These are phyloP conservation scores for Coniferiporia sulphurascens DNA, from an alignment of 1,284 basidiomycete species.

Conservation along the genomic window DNA sequence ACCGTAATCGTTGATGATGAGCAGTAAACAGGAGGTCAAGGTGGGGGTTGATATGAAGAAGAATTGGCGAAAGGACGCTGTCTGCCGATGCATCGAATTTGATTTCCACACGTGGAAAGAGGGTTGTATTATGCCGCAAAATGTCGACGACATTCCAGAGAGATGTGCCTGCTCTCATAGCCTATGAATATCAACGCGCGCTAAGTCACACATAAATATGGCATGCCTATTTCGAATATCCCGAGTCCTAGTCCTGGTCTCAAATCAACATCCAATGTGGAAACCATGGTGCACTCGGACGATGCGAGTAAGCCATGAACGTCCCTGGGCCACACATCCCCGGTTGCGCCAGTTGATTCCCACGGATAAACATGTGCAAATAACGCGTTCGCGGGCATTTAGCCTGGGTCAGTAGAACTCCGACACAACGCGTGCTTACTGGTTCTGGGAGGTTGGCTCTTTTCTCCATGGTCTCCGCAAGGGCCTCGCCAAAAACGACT, in stretches of 20 bases:
- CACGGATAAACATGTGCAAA: conserved; percentile 4
- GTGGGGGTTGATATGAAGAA: conserved; percentile 74
- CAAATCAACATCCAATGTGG: conserved; percentile 68
- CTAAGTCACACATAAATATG: conserved; percentile 5
- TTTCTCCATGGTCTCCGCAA: background rate
- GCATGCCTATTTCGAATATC: conserved; percentile 68
- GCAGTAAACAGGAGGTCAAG: conserved; percentile 78
- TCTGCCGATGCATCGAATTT: conserved; percentile 76
- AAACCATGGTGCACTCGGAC: conserved; percentile 62
- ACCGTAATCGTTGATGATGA: conserved; percentile 68
- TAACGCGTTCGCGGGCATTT: conserved; percentile 1
- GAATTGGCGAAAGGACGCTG: conserved; percentile 62
- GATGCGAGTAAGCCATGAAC: too few species aligned
- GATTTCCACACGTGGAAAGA: conserved; percentile 78
- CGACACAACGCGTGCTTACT: background rate
- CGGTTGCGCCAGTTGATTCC: background rate
- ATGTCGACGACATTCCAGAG: conserved; percentile 78
- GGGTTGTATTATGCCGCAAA: conserved; percentile 49
- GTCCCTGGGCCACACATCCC: background rate
- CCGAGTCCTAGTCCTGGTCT: conserved; percentile 75
- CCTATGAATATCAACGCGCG: conserved; percentile 8
- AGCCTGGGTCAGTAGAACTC: background rate
- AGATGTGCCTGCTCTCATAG: conserved; percentile 53
- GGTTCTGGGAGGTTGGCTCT: background rate
- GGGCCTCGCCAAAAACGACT: conserved; percentile 12